Conservation (phyloP, 768 basidiomycete species). For the Fibroporia radiculosa region DNA sequence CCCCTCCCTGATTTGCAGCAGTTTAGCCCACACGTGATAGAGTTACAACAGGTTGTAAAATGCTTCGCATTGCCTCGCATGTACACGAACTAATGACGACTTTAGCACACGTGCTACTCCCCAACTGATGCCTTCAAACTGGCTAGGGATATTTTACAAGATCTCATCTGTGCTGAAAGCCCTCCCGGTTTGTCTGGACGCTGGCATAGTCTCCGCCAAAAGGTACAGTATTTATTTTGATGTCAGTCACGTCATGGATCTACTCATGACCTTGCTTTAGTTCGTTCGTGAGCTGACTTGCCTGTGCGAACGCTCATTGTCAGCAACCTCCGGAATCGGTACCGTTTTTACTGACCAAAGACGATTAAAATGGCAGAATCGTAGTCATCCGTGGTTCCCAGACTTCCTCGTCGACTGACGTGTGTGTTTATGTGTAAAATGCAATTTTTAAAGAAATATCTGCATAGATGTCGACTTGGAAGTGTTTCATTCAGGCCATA, state of each 20-base stretch:
- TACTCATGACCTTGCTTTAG: conserved; percentile 22
- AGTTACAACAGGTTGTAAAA: conserved; percentile 29
- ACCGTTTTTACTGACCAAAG: conserved; percentile 10
- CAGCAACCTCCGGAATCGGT: conserved; percentile 10
- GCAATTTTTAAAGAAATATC: too few relatives aligned
- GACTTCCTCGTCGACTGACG: conserved; percentile 1
- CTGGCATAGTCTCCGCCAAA: conserved; percentile 10
- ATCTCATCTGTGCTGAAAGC: conserved; percentile 1
- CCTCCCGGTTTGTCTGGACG: conserved; percentile 2
- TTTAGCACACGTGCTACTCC: conserved; percentile 32
- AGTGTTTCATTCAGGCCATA: too few relatives aligned
- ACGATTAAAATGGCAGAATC: conserved; percentile 16
- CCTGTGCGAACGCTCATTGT: conserved; percentile 12
- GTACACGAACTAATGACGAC: not conserved
- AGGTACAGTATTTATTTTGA: conserved; percentile 12
- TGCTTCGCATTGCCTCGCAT: not conserved
- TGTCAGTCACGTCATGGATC: not conserved
- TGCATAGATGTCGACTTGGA: too few relatives aligned
- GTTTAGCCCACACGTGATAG: conserved; percentile 37
- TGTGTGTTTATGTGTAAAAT: not conserved
- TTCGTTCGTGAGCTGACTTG: conserved; percentile 24
- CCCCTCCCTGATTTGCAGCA: conserved; percentile 47
- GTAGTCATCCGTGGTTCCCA: conserved; percentile 22
- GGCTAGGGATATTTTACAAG: conserved; percentile 34
- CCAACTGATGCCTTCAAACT: conserved; percentile 35